phyloP scores from a whole-genome alignment of 2,329 filamentous ascomycete species.

The Hypoxylon sp. region DNA sequence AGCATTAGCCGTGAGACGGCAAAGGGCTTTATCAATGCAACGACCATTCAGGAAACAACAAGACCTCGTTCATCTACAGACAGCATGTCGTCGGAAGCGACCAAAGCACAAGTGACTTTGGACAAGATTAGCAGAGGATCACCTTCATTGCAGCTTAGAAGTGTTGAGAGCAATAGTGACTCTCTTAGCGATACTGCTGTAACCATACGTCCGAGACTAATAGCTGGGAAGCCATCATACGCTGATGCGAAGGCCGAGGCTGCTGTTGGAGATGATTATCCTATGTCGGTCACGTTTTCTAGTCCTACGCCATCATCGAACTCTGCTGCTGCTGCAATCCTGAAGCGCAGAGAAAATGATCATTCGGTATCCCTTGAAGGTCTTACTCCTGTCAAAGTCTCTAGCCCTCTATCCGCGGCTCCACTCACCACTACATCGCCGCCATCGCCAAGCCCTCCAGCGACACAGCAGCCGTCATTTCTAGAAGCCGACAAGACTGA shows the following conservation, averaged over 20 bases:
- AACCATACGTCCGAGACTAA: conserved; percentile 51
- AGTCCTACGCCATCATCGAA: conserved; percentile 54
- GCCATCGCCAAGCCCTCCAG: conserved; percentile 28
- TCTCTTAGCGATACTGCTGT: conserved; percentile 46
- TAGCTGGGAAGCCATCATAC: conserved; percentile 56
- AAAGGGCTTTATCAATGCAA: conserved; percentile 54
- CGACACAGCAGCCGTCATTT: conserved; percentile 20
- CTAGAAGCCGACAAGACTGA: conserved; percentile 19
- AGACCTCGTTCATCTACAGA: conserved; percentile 50
- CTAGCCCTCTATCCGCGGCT: conserved; percentile 48
- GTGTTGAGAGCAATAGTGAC: conserved; percentile 21
- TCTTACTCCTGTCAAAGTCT: conserved; percentile 50
- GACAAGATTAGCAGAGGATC: conserved; percentile 60
- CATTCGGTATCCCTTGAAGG: conserved; percentile 50
- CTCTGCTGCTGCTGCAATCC: conserved; percentile 55
- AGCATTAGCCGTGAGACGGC: conserved; percentile 61
- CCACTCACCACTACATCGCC: conserved; percentile 40
- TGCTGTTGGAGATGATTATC: conserved; percentile 48
- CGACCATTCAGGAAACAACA: conserved; percentile 36
- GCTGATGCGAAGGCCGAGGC: conserved; percentile 53
- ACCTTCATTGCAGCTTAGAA: conserved; percentile 50
- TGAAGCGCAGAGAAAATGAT: conserved; percentile 52
- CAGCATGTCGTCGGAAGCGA: conserved; percentile 54
- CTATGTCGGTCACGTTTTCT: conserved; percentile 53
- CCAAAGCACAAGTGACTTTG: conserved; percentile 61